Evolutionary conservation across 1,284 basidiomycete species (phyloP), one percentile per base, ranked within the genome.

Genomic region (Apiotrichum montevideense): DNA sequence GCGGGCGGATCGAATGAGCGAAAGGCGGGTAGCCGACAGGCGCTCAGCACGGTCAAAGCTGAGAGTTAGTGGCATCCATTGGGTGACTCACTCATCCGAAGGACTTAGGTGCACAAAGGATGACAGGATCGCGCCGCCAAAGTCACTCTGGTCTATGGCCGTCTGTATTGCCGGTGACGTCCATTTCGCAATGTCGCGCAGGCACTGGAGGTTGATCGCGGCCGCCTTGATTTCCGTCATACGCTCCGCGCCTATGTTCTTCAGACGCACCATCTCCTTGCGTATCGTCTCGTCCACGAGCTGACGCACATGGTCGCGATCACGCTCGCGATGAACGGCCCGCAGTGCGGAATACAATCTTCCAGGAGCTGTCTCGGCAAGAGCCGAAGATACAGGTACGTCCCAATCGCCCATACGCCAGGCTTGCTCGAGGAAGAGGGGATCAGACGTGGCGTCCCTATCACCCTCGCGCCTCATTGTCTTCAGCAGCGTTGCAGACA

Each of bases 321-420:
- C 83, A 21, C 87, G 81, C 66, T 88, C 87, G 5, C 87, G 81
- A 65, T 92, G 83, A 10, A 90, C 78, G 0, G 88, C 84, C 35
- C 87, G 84, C 32, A 98, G 79, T 10, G 89, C 85, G 32, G 82
- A 78, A 74, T 94, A 97, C 1, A 85, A 78, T 13, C 82, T 79
- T n/a, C 82, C 84, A 6, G 83, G 73, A 32, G 79, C 78, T 11
- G 78, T 61, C 3, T 55, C 49, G 33, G 53, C 49, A 21, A 53
- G 52, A 40, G 59, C 59, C 6, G 44, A 45, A 0, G 61, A 56
- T 51, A 89, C 82, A 0, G 94, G 91, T 10, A 96, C 78, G 71
- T 98, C 92, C 94, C 95, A 98, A 1, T 85, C 86, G 55, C 87
- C 86, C 1, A 90, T 90, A 41, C 90, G 82, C 93, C 93, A 96